Evolutionary conservation across 106 monocot species (phyloP), one percentile per base, ranked within the genome.

Genomic region (Platanthera zijinensis): DNA sequence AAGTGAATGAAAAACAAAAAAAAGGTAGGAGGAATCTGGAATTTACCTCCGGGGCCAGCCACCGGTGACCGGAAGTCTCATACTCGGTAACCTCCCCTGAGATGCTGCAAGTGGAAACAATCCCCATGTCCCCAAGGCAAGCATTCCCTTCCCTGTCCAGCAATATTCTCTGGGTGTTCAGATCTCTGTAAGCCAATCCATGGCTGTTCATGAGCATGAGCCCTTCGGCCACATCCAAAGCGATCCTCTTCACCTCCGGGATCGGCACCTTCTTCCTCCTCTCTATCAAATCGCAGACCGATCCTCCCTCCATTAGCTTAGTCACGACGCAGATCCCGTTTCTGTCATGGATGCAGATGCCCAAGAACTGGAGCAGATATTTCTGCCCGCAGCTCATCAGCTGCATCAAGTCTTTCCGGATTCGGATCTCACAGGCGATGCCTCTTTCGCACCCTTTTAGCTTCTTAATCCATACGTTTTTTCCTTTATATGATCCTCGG

Each of bases 21-120:
- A 8, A 51, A 48, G 9, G 30, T 15, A 48, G 6, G 46, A 57
- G 74, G 15, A 1, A 15, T 46, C 51, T 39, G 39, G 39, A 39
- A 39, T 84, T 80, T 49, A 95, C 90, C 94, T 99, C 97, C 15
- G 97, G 97, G 63, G 97, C 97, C 7, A 94, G 85, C 97, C 97
- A 99, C 64, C 91, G 85, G 57, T 92, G 94, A 1, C 97, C 97
- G 15, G 86, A 81, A 0, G 97, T 99, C 83, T 99, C 94, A 61
- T 99, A 99, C 85, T 93, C 96, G 0, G 81, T 93, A 5, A 90
- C 90, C 82, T 94, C 97, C 14, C 88, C 91, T 4, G 61, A 82
- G 77, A 75, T 91, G 67, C 80, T 89, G 76, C 84, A 85, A 61
- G 84, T 77, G 18, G 81, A 80, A 57, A 88, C 89, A n/a, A 86